A percentile compares a stretch with the other conserved stretches of the same genome.
These are phyloP conservation scores for Albizia julibrissin DNA, from an alignment of 306 rosid species.

Conservation along the genomic window DNA sequence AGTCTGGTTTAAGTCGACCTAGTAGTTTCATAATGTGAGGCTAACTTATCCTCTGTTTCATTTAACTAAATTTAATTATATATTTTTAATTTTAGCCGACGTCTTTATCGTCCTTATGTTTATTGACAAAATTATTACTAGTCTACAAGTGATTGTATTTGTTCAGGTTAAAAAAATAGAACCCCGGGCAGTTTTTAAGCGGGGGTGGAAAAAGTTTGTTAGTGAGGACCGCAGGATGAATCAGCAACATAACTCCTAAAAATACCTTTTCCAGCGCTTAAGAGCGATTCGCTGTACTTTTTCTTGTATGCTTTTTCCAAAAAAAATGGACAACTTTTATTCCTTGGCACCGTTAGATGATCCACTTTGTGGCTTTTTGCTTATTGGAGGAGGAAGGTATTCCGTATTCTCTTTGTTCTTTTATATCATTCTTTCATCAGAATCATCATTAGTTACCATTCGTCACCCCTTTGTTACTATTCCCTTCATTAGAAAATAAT, in stretches of 20 bases:
- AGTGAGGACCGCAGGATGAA: background rate
- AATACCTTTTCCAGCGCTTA: background rate
- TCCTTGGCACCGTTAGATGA: background rate
- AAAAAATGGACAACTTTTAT: background rate
- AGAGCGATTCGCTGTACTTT: background rate
- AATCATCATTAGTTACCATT: constrained; percentile 28
- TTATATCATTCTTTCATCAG: background rate
- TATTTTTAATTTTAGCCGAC: background rate
- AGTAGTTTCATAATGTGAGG: background rate
- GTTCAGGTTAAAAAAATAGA: background rate
- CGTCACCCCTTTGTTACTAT: background rate
- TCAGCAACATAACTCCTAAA: constrained; percentile 1
- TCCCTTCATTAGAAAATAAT: background rate
- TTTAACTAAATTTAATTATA: background rate
- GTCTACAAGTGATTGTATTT: background rate
- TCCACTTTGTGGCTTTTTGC: background rate
- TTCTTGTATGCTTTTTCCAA: background rate
- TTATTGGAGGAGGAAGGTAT: constrained; percentile 17
- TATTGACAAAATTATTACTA: background rate
- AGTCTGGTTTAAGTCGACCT: background rate
- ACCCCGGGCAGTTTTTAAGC: background rate
- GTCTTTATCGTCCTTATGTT: background rate
- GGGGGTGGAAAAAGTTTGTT: background rate
- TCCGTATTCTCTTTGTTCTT: background rate
- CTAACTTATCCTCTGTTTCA: too few relatives aligned